phyloP scores from a whole-genome alignment of 306 rosid genomes.

The Dalbergia cochinchinensis region DNA sequence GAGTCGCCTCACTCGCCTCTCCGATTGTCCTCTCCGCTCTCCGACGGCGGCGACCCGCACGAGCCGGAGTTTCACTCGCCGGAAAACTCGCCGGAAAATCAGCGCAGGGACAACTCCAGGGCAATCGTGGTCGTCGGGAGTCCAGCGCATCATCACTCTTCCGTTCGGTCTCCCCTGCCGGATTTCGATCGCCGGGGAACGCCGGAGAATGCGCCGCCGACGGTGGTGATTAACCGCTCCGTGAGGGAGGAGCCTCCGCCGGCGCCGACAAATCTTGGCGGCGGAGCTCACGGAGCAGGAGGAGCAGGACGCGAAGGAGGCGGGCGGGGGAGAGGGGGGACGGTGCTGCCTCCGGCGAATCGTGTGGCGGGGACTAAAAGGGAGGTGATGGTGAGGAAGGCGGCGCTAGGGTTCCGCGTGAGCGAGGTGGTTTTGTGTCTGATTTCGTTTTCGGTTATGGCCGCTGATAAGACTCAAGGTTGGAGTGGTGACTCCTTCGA shows the following conservation, averaged over 20 bases:
- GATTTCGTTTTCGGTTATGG: slow-evolving; percentile 96
- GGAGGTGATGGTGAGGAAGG: slow-evolving; percentile 58
- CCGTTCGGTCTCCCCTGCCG: slow-evolving; percentile 44
- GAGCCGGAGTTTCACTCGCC: slow-evolving; percentile 73
- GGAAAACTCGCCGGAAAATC: slow-evolving; percentile 57
- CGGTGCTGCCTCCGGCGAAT: background rate
- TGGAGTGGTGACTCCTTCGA: slow-evolving; percentile 99
- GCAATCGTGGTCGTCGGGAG: slow-evolving; percentile 66
- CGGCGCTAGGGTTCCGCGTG: slow-evolving; percentile 85
- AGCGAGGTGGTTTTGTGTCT: slow-evolving; percentile 79
- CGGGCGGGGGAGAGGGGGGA: slow-evolving; percentile 40
- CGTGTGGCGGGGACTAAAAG: slow-evolving; percentile 46
- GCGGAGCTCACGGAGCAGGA: slow-evolving; percentile 27
- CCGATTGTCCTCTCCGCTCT: slow-evolving; percentile 71
- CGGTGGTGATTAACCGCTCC: slow-evolving; percentile 52
- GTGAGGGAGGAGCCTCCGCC: slow-evolving; percentile 58
- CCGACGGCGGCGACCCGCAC: slow-evolving; percentile 72
- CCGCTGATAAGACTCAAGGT: slow-evolving; percentile 94
- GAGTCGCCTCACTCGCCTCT: slow-evolving; percentile 81
- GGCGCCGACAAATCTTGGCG: slow-evolving; percentile 53
- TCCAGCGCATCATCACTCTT: slow-evolving; percentile 56
- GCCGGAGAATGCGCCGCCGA: slow-evolving; percentile 45
- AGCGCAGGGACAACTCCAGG: slow-evolving; percentile 59
- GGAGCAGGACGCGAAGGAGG: background rate
- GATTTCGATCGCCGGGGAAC: slow-evolving; percentile 42